Percentiles rank a stretch among this genome's conserved stretches.
phyloP scores from a whole-genome alignment of 2,329 filamentous ascomycete genomes.

The Penicillium sp. region DNA sequence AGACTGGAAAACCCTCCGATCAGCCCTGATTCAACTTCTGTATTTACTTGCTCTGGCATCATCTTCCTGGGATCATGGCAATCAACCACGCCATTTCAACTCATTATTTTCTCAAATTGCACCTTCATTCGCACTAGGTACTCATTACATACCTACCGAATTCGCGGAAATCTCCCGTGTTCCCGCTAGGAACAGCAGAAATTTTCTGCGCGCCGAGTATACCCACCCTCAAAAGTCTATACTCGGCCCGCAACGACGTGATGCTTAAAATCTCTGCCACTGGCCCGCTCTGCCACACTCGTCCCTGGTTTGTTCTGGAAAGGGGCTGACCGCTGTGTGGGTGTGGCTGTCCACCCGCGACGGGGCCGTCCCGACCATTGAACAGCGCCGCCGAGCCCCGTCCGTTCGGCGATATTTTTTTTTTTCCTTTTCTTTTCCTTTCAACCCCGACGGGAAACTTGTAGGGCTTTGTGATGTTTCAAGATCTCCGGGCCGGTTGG shows the following conservation, averaged over 20 bases:
- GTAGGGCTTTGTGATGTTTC: neutral
- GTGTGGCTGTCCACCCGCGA: neutral
- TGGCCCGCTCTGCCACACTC: neutral
- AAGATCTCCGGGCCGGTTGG: neutral
- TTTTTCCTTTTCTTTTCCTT: neutral
- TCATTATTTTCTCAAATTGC: constrained; percentile 1
- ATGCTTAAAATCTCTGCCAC: constrained; percentile 3
- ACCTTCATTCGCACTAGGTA: neutral
- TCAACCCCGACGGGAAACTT: neutral
- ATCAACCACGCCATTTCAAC: neutral
- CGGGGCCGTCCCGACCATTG: neutral
- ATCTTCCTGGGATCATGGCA: neutral
- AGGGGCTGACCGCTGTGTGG: neutral
- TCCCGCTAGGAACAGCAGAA: constrained; percentile 15
- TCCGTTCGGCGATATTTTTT: neutral
- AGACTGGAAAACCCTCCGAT: constrained; percentile 15
- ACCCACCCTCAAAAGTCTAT: constrained; percentile 3
- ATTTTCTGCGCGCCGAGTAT: constrained; percentile 16
- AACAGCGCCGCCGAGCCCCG: neutral
- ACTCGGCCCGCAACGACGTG: constrained; percentile 10
- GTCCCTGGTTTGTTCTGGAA: neutral
- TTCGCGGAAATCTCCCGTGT: constrained; percentile 3
- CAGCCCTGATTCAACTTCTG: neutral
- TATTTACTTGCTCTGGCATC: constrained; percentile 1
- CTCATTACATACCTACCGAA: neutral